Evolutionary conservation across 345 rosid genomes (phyloP), one percentile per base, ranked within the genome.

Genomic region (Brassica incana): DNA sequence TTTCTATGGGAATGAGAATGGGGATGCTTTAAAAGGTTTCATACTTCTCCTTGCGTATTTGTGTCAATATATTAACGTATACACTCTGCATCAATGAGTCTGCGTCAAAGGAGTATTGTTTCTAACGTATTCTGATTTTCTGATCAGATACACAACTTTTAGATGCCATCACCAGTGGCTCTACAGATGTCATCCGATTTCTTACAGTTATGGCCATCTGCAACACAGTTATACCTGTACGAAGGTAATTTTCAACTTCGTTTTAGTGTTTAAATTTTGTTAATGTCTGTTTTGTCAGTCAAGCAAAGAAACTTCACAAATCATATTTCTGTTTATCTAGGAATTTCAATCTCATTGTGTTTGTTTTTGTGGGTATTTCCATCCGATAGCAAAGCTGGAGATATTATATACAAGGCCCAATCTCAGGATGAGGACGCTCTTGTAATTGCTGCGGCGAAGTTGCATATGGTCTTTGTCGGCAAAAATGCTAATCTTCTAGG

Each of bases 341-440:
- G 30, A 45, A 64, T 15, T 45, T 50, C 54, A 71, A 61, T 82
- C 77, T 74, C 16, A 5, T 30, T 38, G 6, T 56, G 3, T n/a
- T 14, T 60, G 5, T 54, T 7, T 36, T 33, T 15, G 0, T 18
- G 10, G 68, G 65, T 63, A 58, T 63, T 74, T 75, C 20, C 74
- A 71, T 59, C 76, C 50, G 76, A 70, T 81, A 95, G 99, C 84
- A 95, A 95, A 88, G 83, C 90, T 76, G 98, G 99, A 80, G 84
- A 82, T 69, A 81, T 90, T 61, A 74, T 80, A 27, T 95, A 93
- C 85, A 93, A 93, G 87, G 97, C 99, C 6, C 99, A 93, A 80
- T 95, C 99, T 79, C 98, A 91, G 84, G 99, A 95, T 83, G 99
- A 95, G 85, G 97, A 95, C 56, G 99, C 99, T 80, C 98, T 95